Percentiles rank a stretch among this genome's conserved stretches.
These are phyloP conservation scores for Tetratostichococcus sp. DNA, from an alignment of 139 green algal species.

Conservation along the genomic window DNA sequence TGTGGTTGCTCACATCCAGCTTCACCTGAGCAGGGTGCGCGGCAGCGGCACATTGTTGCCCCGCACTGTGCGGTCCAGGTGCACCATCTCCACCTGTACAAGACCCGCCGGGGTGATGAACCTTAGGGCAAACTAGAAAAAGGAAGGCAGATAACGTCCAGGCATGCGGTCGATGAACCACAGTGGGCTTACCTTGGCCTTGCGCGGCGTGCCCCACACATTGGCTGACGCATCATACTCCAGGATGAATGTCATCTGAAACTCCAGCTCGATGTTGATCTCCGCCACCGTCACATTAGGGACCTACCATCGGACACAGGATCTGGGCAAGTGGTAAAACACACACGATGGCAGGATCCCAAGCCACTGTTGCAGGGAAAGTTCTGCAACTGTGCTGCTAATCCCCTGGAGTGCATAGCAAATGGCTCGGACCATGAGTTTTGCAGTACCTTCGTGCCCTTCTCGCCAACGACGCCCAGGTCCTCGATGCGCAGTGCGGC, in stretches of 20 bases:
- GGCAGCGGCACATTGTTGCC: slow-evolving; percentile 61
- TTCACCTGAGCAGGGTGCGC: slow-evolving; percentile 38
- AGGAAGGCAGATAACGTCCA: too few species aligned
- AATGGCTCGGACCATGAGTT: too few species aligned
- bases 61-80: slow-evolving; percentile 35
- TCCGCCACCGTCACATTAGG: slow-evolving; percentile 64
- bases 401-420: too few species aligned
- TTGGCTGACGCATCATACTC: slow-evolving; percentile 5
- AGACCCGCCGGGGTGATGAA: slow-evolving; percentile 15
- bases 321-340: too few species aligned
- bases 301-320: too few species aligned
- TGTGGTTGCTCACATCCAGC: too few species aligned
- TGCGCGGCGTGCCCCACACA: background rate
- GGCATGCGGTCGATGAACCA: too few species aligned
- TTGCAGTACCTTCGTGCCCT: slow-evolving; percentile 52
- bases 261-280: slow-evolving; percentile 49
- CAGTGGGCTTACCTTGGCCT: background rate
- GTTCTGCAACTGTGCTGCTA: too few species aligned
- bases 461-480: slow-evolving; percentile 67
- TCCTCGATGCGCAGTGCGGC: slow-evolving; percentile 39
- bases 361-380: too few species aligned
- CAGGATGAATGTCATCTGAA: slow-evolving; percentile 15
- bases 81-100: slow-evolving; percentile 52
- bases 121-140: background rate
- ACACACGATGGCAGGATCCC: too few species aligned